Conservation (phyloP, 495 filamentous ascomycete genomes). For the Neurospora intermedia region DNA sequence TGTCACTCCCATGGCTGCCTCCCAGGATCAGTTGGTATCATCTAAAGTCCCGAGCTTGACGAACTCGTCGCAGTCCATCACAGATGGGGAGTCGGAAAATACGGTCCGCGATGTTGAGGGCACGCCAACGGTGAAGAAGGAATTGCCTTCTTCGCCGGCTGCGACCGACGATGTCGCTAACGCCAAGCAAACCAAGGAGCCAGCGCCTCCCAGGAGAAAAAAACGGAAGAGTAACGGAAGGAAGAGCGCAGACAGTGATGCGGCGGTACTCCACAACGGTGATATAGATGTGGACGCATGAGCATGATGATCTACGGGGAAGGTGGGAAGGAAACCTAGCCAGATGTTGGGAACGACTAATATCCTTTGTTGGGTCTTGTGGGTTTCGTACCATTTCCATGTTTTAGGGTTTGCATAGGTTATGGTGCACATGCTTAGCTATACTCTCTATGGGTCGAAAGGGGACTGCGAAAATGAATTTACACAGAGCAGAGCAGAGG, state of each 20-base stretch:
- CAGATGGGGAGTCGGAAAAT: neutral
- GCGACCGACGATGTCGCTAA: conserved; percentile 16
- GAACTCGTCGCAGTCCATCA: neutral
- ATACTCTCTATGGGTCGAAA: neutral
- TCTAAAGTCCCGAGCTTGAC: neutral
- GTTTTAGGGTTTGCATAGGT: neutral
- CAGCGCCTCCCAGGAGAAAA: neutral
- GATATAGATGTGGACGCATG: neutral
- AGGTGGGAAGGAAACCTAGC: neutral
- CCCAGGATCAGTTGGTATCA: neutral
- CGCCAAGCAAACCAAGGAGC: conserved; percentile 12
- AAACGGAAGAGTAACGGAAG: neutral
- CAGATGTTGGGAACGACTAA: neutral
- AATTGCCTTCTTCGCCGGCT: conserved; percentile 12
- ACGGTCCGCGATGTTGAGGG: neutral
- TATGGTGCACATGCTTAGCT: neutral
- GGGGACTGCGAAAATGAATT: neutral
- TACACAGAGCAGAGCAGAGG: neutral
- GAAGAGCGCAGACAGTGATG: neutral
- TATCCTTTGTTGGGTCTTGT: neutral
- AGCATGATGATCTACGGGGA: neutral
- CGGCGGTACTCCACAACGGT: neutral
- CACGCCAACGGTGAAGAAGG: conserved; percentile 9
- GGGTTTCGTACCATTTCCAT: neutral
- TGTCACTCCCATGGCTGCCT: neutral